Evolutionary conservation across 441 rosid genomes (phyloP).

Genomic region (Euphorbia corollata): DNA sequence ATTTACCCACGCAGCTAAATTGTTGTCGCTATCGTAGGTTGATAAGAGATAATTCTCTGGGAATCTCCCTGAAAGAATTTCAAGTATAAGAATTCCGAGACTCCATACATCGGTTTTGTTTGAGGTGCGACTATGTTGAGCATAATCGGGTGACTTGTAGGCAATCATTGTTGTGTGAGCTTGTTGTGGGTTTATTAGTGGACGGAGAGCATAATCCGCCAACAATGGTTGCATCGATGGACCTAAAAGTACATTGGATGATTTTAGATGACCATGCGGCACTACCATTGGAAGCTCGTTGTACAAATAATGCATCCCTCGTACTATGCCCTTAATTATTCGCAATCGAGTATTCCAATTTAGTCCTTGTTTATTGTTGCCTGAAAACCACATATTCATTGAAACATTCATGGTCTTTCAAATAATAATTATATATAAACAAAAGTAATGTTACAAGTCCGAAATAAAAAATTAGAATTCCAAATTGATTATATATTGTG

Average conservation of each 20-base stretch:
- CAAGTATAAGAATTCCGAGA: constrained; percentile 70
- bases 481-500: too few species aligned
- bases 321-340: constrained; percentile 67
- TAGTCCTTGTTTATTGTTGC: constrained; percentile 52
- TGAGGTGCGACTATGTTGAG: constrained; percentile 34
- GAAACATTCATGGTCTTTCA: not conserved
- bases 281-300: constrained; percentile 50
- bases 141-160: constrained; percentile 79
- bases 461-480: too few species aligned
- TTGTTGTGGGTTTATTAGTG: constrained; percentile 61
- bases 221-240: constrained; percentile 52
- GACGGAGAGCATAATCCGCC: constrained; percentile 62
- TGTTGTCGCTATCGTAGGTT: constrained; percentile 38
- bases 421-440: too few species aligned
- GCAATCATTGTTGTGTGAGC: constrained; percentile 60
- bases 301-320: constrained; percentile 64
- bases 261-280: constrained; percentile 90
- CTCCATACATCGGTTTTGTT: constrained; percentile 78
- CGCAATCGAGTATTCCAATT: constrained; percentile 67
- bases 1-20: constrained; percentile 65
- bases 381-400: constrained; percentile 27
- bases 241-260: constrained; percentile 76
- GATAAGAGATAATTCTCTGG: constrained; percentile 62
- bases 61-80: constrained; percentile 60
- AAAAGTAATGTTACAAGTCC: not conserved